Conservation (phyloP, 2,329 filamentous ascomycete species). For the Cyphellophora attinorum region DNA sequence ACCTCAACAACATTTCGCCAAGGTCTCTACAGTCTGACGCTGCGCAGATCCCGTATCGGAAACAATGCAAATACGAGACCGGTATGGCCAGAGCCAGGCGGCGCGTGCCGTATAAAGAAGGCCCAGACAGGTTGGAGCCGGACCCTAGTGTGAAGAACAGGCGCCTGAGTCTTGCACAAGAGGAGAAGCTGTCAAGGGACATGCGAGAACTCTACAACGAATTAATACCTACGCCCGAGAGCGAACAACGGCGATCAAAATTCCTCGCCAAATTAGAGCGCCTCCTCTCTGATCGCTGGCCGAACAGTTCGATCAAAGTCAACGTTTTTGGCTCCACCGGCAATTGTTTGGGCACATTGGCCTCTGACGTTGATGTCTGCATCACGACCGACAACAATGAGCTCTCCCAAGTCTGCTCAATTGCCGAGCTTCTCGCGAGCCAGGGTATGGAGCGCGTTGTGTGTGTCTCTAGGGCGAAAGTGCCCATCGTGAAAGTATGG, state of each 20-base stretch:
- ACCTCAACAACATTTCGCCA: slow-evolving; percentile 70
- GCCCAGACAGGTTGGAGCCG: slow-evolving; percentile 62
- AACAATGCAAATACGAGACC: slow-evolving; percentile 80
- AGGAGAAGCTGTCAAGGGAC: slow-evolving; percentile 65
- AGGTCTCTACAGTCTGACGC: slow-evolving; percentile 85
- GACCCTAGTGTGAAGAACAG: slow-evolving; percentile 61
- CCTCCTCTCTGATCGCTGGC: slow-evolving; percentile 85
- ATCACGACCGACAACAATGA: slow-evolving; percentile 86
- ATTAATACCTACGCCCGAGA: slow-evolving; percentile 71
- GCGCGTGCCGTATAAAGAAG: slow-evolving; percentile 84
- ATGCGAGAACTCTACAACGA: slow-evolving; percentile 78
- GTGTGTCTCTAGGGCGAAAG: slow-evolving; percentile 88
- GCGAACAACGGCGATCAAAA: slow-evolving; percentile 63
- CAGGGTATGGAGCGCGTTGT: slow-evolving; percentile 96
- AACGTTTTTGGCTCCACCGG: slow-evolving; percentile 97
- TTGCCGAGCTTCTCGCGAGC: slow-evolving; percentile 75
- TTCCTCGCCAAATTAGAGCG: slow-evolving; percentile 82
- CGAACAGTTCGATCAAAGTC: slow-evolving; percentile 78
- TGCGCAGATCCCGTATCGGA: slow-evolving; percentile 59
- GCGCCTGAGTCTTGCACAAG: slow-evolving; percentile 61
- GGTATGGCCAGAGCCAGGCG: slow-evolving; percentile 70
- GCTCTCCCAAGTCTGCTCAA: slow-evolving; percentile 79
- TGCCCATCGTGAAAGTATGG: slow-evolving; percentile 98
- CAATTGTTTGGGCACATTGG: slow-evolving; percentile 85
- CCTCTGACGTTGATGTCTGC: slow-evolving; percentile 97